Base-by-base conservation (phyloP, 208 protist genomes). In the Acanthamoeba culbertsoni region DNA sequence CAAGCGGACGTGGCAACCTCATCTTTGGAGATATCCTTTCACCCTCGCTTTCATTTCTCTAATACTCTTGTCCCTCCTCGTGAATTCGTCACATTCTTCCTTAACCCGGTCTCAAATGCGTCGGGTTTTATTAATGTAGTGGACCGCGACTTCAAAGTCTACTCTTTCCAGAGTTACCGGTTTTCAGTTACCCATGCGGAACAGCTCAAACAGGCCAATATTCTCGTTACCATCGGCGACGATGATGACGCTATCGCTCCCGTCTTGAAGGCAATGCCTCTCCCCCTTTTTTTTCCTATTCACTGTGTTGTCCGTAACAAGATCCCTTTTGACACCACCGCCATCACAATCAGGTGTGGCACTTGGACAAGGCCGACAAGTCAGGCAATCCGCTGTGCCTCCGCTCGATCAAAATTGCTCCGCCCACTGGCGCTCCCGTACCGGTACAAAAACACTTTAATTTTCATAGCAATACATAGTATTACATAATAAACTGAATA, bases 191-290 rank as follows among this genome's bases (percentile, higher is more conserved):
- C 96, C 4, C 96, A 98, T 88, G 33, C 96, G 18, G 43, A 97
- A 33, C 96, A 97, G 77, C 82, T 96, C 46, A 97, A 96, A 59
- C 91, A 95, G 63, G 48, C 65, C 53, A 95, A 96, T 79, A 86
- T 98, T 28, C 95, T 98, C 1, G 93, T 98, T 68, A 97, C 97
- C 10, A 93, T 98, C 75, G 98, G 98, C 53, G 96, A 98, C 77
- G 97, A 98, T 82, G 95, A 95, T 26, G 37, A 75, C 10, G 94
- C 73, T 43, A 57, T 95, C 37, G 53, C 37, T n/a, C 96, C 95
- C 90, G 94, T 94, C 26, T 86, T 97, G 51, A 97, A 98, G 23
- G 75, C 28, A n/a, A n/a, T 6, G 20, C 0, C 97, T 79, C 96
- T 97, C 93, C 93, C 82, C 65, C 82, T 18, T 40, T 55, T 45